Evolutionary conservation across 257 asterid species (phyloP).

Genomic region (Marsdenia floribunda): DNA sequence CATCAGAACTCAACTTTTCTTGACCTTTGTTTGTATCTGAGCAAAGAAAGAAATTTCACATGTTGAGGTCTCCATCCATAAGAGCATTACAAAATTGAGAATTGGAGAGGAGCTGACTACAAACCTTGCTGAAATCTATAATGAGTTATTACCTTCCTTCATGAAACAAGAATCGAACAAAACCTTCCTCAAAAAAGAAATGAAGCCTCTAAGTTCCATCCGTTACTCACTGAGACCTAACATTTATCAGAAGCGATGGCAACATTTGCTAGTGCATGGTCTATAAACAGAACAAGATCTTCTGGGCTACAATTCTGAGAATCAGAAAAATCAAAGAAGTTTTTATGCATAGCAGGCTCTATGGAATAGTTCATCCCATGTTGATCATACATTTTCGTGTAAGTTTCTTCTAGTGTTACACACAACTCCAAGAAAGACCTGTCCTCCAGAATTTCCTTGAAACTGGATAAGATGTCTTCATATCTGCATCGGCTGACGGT

Average conservation of each 20-base stretch:
- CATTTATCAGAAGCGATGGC: constrained; percentile 10
- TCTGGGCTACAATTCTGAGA: constrained; percentile 40
- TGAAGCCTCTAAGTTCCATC: neutral
- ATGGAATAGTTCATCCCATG: constrained; percentile 14
- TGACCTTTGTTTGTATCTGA: neutral
- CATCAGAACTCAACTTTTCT: neutral
- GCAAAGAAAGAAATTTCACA: neutral
- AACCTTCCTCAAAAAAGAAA: neutral
- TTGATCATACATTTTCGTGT: constrained; percentile 27
- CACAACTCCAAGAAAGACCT: constrained; percentile 48
- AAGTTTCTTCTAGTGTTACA: constrained; percentile 41
- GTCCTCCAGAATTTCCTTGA: constrained; percentile 37
- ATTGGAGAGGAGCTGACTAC: neutral
- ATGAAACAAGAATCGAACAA: neutral
- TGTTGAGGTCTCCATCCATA: neutral
- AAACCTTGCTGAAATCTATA: neutral
- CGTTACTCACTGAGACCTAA: neutral
- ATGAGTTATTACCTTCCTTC: neutral
- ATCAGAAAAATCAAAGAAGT: constrained; percentile 19
- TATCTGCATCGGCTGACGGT: constrained; percentile 31
- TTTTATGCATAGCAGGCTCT: constrained; percentile 1
- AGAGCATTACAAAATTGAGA: neutral
- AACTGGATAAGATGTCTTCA: constrained; percentile 20
- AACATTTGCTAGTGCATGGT: constrained; percentile 32
- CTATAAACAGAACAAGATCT: constrained; percentile 49